Evolutionary conservation across 2,329 filamentous ascomycete genomes (phyloP), one percentile per base, ranked within the genome.

Genomic region (Madurella mycetomatis): DNA sequence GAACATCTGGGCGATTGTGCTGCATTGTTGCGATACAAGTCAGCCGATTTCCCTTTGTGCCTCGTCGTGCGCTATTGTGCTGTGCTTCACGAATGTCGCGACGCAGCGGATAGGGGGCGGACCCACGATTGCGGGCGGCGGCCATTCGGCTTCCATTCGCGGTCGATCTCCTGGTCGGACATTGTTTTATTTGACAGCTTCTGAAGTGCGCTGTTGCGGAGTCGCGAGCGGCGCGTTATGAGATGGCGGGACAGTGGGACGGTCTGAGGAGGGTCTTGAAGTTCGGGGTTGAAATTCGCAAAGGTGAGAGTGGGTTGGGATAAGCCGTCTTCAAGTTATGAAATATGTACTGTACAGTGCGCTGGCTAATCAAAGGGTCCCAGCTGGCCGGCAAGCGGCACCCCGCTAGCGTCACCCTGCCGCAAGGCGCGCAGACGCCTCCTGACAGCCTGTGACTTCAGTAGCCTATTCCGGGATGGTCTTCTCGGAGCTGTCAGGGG

Each of bases 1-100:
- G 74, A 96, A 96, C 68, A 87, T 90, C 64, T 84, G 87, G 51
- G 91, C 92, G 72, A 96, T 85, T 57, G 89, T 94, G 60, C 92
- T 96, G 72, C 45, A 59, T 56, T 55, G 44, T 31, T 15, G 40
- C 46, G 61, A 50, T 18, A 17, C 16, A 17, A 13, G n/a, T 63
- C 47, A 62, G 60, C 44, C 18, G 16, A 43, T 47, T 16, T 49
- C 34, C 34, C 32, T 34, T 18, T 18, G 15, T 50, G 19, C 9
- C 31, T 41, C 32, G 13, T 17, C n/a, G 13, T 15, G 41, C 30
- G 17, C 16, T 82, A 69, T 39, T 16, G 87, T 83, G 67, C 79
- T 81, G 64, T 75, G 34, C 34, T 37, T 37, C 25, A 25, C 7
- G 25, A 25, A 25, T 25, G 25, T 7, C 7, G 25, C 25, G 25